Conservation (phyloP, 1,139 yeast genomes). For the Arxiozyma telluris region DNA sequence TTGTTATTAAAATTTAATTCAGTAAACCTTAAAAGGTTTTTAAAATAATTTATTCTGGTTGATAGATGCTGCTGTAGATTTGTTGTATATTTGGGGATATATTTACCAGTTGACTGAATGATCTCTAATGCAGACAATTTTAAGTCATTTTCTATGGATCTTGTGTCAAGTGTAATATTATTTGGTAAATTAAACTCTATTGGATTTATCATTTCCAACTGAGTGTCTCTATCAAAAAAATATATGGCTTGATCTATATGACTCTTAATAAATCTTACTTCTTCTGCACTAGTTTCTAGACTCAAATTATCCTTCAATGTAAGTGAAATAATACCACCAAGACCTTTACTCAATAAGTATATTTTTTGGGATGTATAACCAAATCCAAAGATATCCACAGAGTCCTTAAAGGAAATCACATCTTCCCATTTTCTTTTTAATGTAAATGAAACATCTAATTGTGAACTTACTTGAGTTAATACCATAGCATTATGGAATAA, state of each 20-base stretch:
- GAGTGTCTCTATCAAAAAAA: slow-evolving; percentile 30
- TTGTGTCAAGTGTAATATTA: slow-evolving; percentile 30
- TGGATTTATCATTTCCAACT: slow-evolving; percentile 31
- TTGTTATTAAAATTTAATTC: slow-evolving; percentile 39
- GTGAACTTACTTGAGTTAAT: slow-evolving; percentile 52
- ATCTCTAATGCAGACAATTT: slow-evolving; percentile 46
- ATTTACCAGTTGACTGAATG: slow-evolving; percentile 39
- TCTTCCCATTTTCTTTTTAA: slow-evolving; percentile 71
- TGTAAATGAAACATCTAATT: slow-evolving; percentile 35
- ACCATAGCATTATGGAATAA: slow-evolving; percentile 54
- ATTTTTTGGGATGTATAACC: slow-evolving; percentile 49
- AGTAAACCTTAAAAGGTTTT: slow-evolving; percentile 41
- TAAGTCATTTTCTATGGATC: slow-evolving; percentile 43
- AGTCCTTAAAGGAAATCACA: slow-evolving; percentile 45
- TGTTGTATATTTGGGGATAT: slow-evolving; percentile 40
- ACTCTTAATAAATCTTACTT: slow-evolving; percentile 45
- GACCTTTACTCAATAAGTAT: slow-evolving; percentile 46
- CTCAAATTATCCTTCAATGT: slow-evolving; percentile 32
- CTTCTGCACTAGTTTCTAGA: slow-evolving; percentile 6
- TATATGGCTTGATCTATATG: slow-evolving; percentile 78
- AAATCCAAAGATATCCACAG: slow-evolving; percentile 50
- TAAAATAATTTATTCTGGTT: slow-evolving; percentile 34
- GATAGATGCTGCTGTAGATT: slow-evolving; percentile 36
- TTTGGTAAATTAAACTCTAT: slow-evolving; percentile 48
- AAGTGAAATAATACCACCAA: slow-evolving; percentile 52